phyloP scores from a whole-genome alignment of 306 rosid species.

The Dalbergia cultrata region DNA sequence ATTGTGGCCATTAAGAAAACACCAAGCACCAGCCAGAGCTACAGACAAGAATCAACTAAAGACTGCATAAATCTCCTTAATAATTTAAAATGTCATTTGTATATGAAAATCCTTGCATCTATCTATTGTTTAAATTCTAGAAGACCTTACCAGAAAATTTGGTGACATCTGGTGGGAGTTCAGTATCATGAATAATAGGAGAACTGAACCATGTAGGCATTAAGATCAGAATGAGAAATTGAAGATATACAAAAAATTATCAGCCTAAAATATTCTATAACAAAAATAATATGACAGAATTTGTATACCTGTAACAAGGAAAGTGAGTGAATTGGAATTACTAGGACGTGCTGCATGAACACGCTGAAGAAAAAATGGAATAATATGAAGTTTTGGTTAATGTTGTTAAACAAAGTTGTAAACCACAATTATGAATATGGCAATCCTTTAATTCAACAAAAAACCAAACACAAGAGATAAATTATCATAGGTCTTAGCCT shows the following conservation, averaged over 20 bases:
- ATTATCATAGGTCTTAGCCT: constrained; percentile 18
- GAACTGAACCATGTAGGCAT: constrained; percentile 63
- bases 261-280: constrained; percentile 12
- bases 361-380: constrained; percentile 47
- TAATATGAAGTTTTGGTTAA: constrained; percentile 25
- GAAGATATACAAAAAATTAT: not conserved
- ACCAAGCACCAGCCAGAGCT: constrained; percentile 98
- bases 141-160: constrained; percentile 80
- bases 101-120: constrained; percentile 7
- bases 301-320: constrained; percentile 87
- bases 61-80: constrained; percentile 2
- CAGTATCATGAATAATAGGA: constrained; percentile 86
- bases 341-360: constrained; percentile 82
- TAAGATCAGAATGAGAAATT: constrained; percentile 19
- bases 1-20: constrained; percentile 98
- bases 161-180: constrained; percentile 98
- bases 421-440: not conserved
- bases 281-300: not conserved
- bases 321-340: constrained; percentile 89
- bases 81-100: constrained; percentile 22
- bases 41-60: constrained; percentile 32
- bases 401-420: not conserved
- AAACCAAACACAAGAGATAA: constrained; percentile 7
- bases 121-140: constrained; percentile 17
- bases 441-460: constrained; percentile 22